Base-by-base conservation (phyloP, 2,329 filamentous ascomycete genomes). In the Cordyceps militaris region DNA sequence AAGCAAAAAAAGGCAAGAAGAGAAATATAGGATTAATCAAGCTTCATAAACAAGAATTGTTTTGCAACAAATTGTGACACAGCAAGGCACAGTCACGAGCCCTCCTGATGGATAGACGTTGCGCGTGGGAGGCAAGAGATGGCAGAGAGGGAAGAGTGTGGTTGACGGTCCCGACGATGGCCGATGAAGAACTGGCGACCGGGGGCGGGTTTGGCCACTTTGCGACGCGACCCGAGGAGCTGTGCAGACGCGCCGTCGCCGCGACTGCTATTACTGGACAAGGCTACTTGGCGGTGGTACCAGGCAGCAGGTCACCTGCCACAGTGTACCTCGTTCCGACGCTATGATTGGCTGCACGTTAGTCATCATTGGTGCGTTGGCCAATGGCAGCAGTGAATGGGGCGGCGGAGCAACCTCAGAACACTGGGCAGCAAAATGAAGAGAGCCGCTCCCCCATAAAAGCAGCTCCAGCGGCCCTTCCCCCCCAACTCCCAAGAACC, bases 341-440 rank as follows among this genome's bases (percentile, higher is more conserved):
- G 1, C 38, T 61, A 38, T 67, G 56, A 72, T 72, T 72, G 69
- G 70, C n/a, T 34, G 11, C 5, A 9, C 4, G 53, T 66, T 66
- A 64, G 65, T 67, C 63, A 68, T 62, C 64, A 56, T 16, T 13
- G 36, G 6, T 16, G 3, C 36, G 48, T 6, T 65, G 66, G 68
- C 68, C 68, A 71, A 34, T 32, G 30, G 69, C 71, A 69, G 70
- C 69, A 71, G 66, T 69, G 71, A 69, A 34, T 47, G 19, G 26
- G 24, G 24, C 26, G 19, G 26, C 11, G n/a, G 36, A 24, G 23
- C 16, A 16, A 40, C 40, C 51, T 36, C 14, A 46, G 42, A 23
- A 26, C 28, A 11, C 66, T 66, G 64, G 7, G 66, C 66, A 66
- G n/a, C n/a, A n/a, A n/a, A n/a, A n/a, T n/a, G n/a, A n/a, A n/a